phyloP scores from a whole-genome alignment of 2,329 filamentous ascomycete species.

The Zarea fungicola region DNA sequence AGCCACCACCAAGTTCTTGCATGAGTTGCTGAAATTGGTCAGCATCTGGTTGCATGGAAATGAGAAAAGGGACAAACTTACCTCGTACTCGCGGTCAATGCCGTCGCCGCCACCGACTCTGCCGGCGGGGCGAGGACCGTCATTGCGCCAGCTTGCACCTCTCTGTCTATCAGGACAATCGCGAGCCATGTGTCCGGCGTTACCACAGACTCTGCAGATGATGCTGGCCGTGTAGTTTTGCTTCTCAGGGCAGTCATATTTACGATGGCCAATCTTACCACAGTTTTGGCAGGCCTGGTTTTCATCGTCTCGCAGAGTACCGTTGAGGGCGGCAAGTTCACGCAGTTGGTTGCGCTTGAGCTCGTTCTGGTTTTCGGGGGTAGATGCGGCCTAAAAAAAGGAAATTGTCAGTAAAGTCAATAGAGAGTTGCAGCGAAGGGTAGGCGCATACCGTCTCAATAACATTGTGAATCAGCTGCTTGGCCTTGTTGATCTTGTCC shows the following conservation, averaged over 20 bases:
- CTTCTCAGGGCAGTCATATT: constrained; percentile 97
- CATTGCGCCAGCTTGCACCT: constrained; percentile 87
- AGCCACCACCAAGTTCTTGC: constrained; percentile 86
- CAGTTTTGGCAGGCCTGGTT: constrained; percentile 99
- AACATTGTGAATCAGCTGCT: constrained; percentile 96
- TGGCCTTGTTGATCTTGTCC: constrained; percentile 99
- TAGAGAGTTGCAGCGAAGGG: background rate
- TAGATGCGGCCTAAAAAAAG: constrained; percentile 97
- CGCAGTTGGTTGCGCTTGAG: constrained; percentile 97
- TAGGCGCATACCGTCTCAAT: constrained; percentile 81
- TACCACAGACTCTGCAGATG: constrained; percentile 96
- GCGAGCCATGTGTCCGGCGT: constrained; percentile 95
- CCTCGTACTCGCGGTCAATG: constrained; percentile 92
- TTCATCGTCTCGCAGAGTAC: constrained; percentile 96
- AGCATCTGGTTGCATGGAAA: background rate
- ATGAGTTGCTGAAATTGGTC: constrained; percentile 75
- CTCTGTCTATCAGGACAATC: constrained; percentile 94
- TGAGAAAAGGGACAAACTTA: constrained; percentile 37
- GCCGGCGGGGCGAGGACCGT: constrained; percentile 52
- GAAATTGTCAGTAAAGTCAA: constrained; percentile 19
- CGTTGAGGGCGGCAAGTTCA: constrained; percentile 95
- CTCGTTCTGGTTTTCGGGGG: constrained; percentile 97
- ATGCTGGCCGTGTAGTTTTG: constrained; percentile 99
- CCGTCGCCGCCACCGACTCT: constrained; percentile 73
- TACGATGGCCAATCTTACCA: constrained; percentile 96